Evolutionary conservation across 345 rosid genomes (phyloP).

Genomic region (Murraya paniculata): DNA sequence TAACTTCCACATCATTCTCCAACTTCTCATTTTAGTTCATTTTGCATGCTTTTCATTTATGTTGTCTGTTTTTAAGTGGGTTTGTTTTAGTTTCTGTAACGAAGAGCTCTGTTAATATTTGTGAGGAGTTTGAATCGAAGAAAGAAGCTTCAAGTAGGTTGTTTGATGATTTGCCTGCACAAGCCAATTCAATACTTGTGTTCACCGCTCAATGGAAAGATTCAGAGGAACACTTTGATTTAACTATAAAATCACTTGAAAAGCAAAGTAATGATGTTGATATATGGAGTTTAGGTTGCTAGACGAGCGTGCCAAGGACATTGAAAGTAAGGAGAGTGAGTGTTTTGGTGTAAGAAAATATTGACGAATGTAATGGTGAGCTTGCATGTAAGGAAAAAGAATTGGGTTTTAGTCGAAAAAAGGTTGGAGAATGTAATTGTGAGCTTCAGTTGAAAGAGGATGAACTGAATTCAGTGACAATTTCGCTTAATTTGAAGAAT

Average conservation of each 20-base stretch:
- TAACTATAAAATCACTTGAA: background rate
- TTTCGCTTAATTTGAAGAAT: too few relatives aligned
- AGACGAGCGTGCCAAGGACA: background rate
- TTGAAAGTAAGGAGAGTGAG: background rate
- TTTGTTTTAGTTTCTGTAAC: background rate
- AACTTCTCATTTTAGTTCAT: too few relatives aligned
- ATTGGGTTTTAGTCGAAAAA: background rate
- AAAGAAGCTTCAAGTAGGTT: background rate
- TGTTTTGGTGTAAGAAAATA: background rate
- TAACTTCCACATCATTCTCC: too few relatives aligned
- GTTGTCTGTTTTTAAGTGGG: background rate
- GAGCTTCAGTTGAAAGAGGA: too few relatives aligned
- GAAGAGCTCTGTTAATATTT: background rate
- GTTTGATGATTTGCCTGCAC: background rate
- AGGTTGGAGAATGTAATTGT: background rate
- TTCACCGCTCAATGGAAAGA: too few relatives aligned
- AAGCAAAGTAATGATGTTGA: background rate
- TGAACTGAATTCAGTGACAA: too few relatives aligned
- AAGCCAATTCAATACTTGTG: too few relatives aligned
- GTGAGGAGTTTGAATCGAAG: background rate
- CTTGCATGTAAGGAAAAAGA: conserved; percentile 5
- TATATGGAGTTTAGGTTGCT: background rate
- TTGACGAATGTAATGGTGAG: conserved; percentile 8
- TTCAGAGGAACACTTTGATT: background rate
- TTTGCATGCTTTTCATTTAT: too few relatives aligned